Conservation (phyloP, 768 basidiomycete species). For the Rhodosporidiobolus sp. region DNA sequence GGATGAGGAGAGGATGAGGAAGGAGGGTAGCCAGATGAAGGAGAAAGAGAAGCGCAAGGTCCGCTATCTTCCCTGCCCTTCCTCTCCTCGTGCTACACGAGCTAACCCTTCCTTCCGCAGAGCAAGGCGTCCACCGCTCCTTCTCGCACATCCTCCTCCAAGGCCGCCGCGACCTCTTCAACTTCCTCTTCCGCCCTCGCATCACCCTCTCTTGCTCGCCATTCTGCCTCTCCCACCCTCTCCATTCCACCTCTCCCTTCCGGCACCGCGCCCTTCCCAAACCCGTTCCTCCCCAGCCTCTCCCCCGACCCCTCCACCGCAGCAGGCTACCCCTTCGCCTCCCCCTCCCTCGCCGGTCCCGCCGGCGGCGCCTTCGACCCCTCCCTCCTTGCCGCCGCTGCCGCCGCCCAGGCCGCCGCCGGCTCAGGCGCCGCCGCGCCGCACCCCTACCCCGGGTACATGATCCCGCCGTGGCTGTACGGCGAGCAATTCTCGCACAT, state of each 20-base stretch:
- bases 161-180: background rate
- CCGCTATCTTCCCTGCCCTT: background rate
- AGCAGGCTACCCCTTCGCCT: background rate
- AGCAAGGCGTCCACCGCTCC: background rate
- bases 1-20: slow-evolving; percentile 32
- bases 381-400: background rate
- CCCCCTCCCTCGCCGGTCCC: background rate
- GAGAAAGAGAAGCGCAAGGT: slow-evolving; percentile 27
- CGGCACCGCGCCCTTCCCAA: background rate
- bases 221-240: background rate
- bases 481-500: slow-evolving; percentile 27
- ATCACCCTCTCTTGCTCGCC: background rate
- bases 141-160: background rate
- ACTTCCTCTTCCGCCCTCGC: background rate
- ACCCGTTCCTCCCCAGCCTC: background rate
- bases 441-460: background rate
- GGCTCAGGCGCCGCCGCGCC: background rate
- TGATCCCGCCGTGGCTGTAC: slow-evolving; percentile 30
- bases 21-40: slow-evolving; percentile 2
- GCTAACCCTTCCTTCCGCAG: background rate
- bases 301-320: background rate
- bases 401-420: no score
- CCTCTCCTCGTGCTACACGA: background rate
- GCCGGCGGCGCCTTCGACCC: no score
- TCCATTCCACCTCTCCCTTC: background rate